These are phyloP conservation scores for Penicillium sp. DNA, from an alignment of 2,329 filamentous ascomycete species.

Conservation along the genomic window DNA sequence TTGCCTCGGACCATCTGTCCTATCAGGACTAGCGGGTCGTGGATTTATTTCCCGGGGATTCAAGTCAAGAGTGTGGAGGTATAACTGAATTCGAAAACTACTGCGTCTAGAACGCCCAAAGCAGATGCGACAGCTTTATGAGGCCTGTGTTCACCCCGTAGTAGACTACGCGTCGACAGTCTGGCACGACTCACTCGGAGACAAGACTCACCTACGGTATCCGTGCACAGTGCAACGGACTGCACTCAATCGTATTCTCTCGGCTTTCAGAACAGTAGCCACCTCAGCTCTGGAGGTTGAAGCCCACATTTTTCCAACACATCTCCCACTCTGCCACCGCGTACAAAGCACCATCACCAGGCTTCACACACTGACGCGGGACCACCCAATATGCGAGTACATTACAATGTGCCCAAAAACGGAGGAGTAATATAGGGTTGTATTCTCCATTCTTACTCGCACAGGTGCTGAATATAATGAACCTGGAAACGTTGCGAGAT, in stretches of 20 bases:
- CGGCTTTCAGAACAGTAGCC: conserved; percentile 15
- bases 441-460: conserved; percentile 19
- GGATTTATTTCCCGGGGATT: too few relatives aligned
- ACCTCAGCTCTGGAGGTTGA: conserved; percentile 25
- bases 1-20: too few relatives aligned
- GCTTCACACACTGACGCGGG: conserved; percentile 21
- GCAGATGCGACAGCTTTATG: conserved; percentile 29
- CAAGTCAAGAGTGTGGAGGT: too few relatives aligned
- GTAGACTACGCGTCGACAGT: conserved; percentile 27
- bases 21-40: too few relatives aligned
- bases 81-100: too few relatives aligned
- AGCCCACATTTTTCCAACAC: conserved; percentile 18
- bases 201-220: conserved; percentile 20
- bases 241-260: conserved; percentile 15
- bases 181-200: conserved; percentile 24
- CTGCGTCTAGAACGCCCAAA: conserved; percentile 23
- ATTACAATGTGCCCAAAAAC: conserved; percentile 13
- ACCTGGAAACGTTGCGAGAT: conserved; percentile 11
- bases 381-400: conserved; percentile 17
- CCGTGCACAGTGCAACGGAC: conserved; percentile 23
- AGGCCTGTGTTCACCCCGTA: conserved; percentile 23
- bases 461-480: conserved; percentile 19
- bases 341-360: conserved; percentile 18
- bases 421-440: conserved; percentile 13
- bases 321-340: conserved; percentile 16